These are phyloP conservation scores for Fusarium compactum DNA, from an alignment of 2,329 filamentous ascomycete species.

Conservation along the genomic window DNA sequence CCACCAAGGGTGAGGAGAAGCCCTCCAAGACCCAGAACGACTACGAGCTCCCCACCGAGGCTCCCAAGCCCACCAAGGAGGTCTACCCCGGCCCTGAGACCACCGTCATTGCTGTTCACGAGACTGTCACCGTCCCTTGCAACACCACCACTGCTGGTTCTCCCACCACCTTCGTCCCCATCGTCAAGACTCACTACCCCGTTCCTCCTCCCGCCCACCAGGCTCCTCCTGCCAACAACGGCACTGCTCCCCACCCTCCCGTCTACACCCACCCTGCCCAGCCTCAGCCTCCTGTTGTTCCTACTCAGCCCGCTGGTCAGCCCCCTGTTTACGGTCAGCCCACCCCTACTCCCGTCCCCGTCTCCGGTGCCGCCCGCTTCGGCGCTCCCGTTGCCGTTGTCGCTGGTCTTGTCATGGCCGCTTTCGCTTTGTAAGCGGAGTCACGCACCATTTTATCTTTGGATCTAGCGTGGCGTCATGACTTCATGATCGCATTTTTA, in stretches of 20 bases:
- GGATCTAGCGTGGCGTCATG: slow-evolving; percentile 47
- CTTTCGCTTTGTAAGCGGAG: slow-evolving; percentile 58
- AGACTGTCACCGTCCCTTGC: slow-evolving; percentile 42
- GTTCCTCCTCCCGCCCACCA: slow-evolving; percentile 13
- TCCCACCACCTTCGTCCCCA: slow-evolving; percentile 38
- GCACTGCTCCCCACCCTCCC: slow-evolving; percentile 35
- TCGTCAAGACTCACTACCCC: slow-evolving; percentile 41
- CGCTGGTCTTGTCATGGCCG: slow-evolving; percentile 56
- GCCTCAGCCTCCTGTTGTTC: slow-evolving; percentile 42
- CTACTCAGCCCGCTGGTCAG: slow-evolving; percentile 29
- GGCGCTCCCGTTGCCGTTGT: slow-evolving; percentile 56
- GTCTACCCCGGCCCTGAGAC: slow-evolving; percentile 37
- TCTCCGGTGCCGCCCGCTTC: slow-evolving; percentile 49
- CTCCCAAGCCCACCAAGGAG: slow-evolving; percentile 38
- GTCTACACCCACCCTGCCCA: slow-evolving; percentile 32
- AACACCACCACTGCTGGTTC: slow-evolving; percentile 42
- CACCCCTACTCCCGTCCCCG: slow-evolving; percentile 42
- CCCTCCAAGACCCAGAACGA: neutral
- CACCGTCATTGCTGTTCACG: slow-evolving; percentile 40
- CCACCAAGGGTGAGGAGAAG: slow-evolving; percentile 20
- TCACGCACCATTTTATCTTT: slow-evolving; percentile 33
- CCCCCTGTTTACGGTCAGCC: slow-evolving; percentile 42
- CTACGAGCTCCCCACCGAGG: slow-evolving; percentile 42
- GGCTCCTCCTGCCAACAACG: slow-evolving; percentile 36
- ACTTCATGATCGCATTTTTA: slow-evolving; percentile 49